phyloP scores from a whole-genome alignment of 495 filamentous ascomycete species.

The Aspergillus olivimuriae region DNA sequence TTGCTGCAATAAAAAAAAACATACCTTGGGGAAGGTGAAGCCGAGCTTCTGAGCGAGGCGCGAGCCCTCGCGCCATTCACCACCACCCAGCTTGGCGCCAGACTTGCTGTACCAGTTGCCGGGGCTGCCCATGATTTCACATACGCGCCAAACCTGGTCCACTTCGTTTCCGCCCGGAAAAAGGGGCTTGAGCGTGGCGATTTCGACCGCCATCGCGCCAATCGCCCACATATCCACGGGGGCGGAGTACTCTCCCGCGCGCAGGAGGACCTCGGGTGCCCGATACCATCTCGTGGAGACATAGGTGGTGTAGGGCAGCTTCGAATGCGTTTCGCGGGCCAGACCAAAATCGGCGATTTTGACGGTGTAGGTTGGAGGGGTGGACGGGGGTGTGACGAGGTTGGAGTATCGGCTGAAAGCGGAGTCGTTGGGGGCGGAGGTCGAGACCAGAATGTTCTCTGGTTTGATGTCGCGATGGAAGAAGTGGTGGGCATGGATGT shows the following conservation, averaged over 20 bases:
- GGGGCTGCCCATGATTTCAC: conserved; percentile 99
- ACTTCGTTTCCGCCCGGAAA: conserved; percentile 99
- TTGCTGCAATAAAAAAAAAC: conserved; percentile 3
- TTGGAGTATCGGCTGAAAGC: conserved; percentile 89
- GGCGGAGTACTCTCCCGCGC: conserved; percentile 94
- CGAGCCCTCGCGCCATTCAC: conserved; percentile 95
- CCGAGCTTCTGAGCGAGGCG: conserved; percentile 90
- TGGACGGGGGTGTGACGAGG: conserved; percentile 89
- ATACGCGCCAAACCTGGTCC: conserved; percentile 98
- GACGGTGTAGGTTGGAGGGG: conserved; percentile 87
- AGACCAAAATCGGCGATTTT: conserved; percentile 99
- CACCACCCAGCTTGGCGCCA: conserved; percentile 81
- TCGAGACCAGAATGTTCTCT: conserved; percentile 97
- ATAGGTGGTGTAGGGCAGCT: conserved; percentile 94
- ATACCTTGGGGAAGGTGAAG: conserved; percentile 91
- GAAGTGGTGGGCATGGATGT: conserved; percentile 95
- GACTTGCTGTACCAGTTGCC: conserved; percentile 96
- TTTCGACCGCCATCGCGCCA: conserved; percentile 99
- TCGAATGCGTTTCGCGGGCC: conserved; percentile 95
- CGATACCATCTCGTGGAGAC: conserved; percentile 99
- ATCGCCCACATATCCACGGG: conserved; percentile 98
- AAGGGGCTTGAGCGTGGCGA: conserved; percentile 92
- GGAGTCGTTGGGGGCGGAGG: conserved; percentile 75
- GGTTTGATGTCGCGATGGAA: conserved; percentile 99
- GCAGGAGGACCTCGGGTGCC: conserved; percentile 88